Percentiles rank a stretch among this genome's conserved stretches.
These are phyloP conservation scores for Botrytis galanthina DNA, from an alignment of 2,329 filamentous ascomycete genomes.

Conservation along the genomic window DNA sequence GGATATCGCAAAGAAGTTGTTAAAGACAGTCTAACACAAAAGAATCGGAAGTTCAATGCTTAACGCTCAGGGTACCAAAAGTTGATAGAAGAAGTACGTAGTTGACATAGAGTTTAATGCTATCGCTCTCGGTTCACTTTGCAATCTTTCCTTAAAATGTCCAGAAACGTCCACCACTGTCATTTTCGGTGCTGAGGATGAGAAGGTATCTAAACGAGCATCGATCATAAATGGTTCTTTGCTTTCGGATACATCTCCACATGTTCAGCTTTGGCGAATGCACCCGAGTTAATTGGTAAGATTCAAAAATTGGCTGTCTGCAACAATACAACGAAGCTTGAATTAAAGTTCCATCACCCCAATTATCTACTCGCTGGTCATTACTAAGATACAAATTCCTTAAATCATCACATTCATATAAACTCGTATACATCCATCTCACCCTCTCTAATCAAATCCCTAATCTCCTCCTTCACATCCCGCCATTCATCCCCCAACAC, in stretches of 20 bases:
- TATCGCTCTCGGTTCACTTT: background rate
- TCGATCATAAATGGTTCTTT: background rate
- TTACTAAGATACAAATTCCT: background rate
- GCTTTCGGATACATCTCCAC: background rate
- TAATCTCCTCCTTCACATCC: background rate
- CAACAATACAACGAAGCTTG: background rate
- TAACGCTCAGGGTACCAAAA: background rate
- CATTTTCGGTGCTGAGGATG: background rate
- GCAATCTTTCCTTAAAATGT: background rate
- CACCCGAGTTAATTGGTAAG: background rate
- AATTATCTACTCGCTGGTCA: background rate
- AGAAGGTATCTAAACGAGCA: background rate
- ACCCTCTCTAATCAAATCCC: background rate
- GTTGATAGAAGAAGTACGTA: background rate
- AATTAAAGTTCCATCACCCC: background rate
- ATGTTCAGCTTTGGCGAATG: background rate
- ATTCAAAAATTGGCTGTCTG: background rate
- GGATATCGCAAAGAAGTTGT: background rate
- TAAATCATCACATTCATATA: background rate
- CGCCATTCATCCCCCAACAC: constrained; percentile 13
- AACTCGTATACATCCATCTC: background rate
- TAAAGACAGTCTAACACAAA: background rate
- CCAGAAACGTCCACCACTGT: background rate
- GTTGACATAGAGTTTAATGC: background rate
- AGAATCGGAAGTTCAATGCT: background rate